Percentiles rank a stretch among this genome's conserved stretches.
Evolutionary conservation across 1,284 basidiomycete genomes (phyloP).

Genomic region (Irpex sp.): DNA sequence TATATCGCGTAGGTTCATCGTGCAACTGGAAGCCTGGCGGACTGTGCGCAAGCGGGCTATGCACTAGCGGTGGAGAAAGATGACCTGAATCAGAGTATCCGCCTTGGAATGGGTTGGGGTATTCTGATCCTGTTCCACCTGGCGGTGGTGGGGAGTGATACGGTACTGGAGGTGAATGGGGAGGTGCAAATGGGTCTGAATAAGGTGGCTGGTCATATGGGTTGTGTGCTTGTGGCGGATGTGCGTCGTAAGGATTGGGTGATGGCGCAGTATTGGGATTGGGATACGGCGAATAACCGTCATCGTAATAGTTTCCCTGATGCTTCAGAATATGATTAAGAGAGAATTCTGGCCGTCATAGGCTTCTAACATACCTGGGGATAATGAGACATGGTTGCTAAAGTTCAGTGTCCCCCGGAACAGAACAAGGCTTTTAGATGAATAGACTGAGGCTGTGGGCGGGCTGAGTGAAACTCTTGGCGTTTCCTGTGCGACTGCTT

Average conservation of each 20-base stretch:
- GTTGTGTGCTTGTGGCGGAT: slow-evolving; percentile 23
- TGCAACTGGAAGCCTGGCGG: slow-evolving; percentile 15
- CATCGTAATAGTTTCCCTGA: slow-evolving; percentile 23
- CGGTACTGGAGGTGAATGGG: slow-evolving; percentile 13
- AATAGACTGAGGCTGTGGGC: slow-evolving; percentile 5
- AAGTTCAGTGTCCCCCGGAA: background rate
- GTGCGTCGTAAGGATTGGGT: slow-evolving; percentile 23
- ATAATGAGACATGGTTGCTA: slow-evolving; percentile 16
- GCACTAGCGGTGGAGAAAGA: slow-evolving; percentile 4
- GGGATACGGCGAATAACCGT: slow-evolving; percentile 25
- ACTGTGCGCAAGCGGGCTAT: slow-evolving; percentile 12
- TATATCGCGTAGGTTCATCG: slow-evolving; percentile 11
- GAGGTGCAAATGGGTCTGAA: slow-evolving; percentile 25
- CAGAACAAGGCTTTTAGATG: background rate
- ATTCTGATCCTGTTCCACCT: slow-evolving; percentile 2
- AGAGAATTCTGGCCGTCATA: background rate
- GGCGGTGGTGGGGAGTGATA: slow-evolving; percentile 12
- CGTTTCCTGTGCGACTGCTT: background rate
- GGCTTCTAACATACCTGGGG: slow-evolving; percentile 12
- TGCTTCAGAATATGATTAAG: background rate
- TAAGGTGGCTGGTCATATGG: slow-evolving; percentile 30
- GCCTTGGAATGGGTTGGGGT: slow-evolving; percentile 9
- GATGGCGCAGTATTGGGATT: slow-evolving; percentile 16
- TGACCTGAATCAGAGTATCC: slow-evolving; percentile 8
- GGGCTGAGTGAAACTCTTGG: background rate